Percentiles rank a stretch among this genome's conserved stretches.
phyloP scores from a whole-genome alignment of 345 rosid genomes.

The Aquilaria sinensis region DNA sequence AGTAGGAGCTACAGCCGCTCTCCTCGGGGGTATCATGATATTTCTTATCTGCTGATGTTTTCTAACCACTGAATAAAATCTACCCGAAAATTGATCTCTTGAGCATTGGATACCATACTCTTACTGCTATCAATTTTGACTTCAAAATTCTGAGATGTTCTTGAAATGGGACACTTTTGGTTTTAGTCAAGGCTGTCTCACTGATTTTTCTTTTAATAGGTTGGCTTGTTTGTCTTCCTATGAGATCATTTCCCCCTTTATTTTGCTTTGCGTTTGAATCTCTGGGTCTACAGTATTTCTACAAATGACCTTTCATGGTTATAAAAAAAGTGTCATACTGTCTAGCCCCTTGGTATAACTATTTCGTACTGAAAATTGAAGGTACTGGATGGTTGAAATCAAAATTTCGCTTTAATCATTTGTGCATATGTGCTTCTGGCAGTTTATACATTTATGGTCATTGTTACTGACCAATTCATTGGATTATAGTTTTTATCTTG shows the following conservation, averaged over 20 bases:
- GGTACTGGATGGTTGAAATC: no score
- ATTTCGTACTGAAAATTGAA: no score
- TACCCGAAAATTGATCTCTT: not conserved
- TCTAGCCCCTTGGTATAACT: no score
- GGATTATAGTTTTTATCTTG: not conserved
- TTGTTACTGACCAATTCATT: not conserved
- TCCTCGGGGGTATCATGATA: constrained; percentile 64
- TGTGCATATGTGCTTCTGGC: not conserved
- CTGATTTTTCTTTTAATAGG: no score
- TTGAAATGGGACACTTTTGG: not conserved
- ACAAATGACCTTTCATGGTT: no score
- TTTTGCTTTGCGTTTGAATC: no score
- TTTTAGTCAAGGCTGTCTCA: not conserved
- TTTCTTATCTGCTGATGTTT: not conserved
- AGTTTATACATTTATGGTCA: not conserved
- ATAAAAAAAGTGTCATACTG: no score
- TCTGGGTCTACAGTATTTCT: no score
- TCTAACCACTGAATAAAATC: not conserved
- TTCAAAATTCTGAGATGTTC: not conserved
- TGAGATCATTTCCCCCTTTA: no score
- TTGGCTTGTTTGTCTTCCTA: no score
- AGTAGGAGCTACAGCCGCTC: constrained; percentile 85
- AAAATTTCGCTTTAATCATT: not conserved
- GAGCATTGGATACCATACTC: not conserved
- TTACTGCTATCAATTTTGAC: not conserved